Percentiles rank a stretch among this genome's conserved stretches.
These are phyloP conservation scores for Ceratobasidium sp. DNA, from an alignment of 1,284 basidiomycete species.

Conservation along the genomic window DNA sequence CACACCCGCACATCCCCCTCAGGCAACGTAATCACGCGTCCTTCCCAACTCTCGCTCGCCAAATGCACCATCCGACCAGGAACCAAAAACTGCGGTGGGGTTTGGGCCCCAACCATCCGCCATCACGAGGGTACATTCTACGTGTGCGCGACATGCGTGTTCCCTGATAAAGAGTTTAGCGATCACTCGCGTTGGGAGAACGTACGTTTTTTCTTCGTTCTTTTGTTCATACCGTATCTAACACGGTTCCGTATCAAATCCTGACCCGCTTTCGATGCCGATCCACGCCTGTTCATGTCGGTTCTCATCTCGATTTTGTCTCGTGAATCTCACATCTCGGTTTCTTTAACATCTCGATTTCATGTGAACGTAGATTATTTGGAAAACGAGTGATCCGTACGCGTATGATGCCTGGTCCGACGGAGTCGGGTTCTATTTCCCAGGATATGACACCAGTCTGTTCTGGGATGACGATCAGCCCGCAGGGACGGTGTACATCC, in stretches of 20 bases:
- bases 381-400: slow-evolving; percentile 34
- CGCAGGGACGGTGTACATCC: slow-evolving; percentile 31
- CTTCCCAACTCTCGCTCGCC: slow-evolving; percentile 20
- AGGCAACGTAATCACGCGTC: slow-evolving; percentile 38
- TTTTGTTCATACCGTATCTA: neutral
- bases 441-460: slow-evolving; percentile 39
- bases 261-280: neutral
- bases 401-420: slow-evolving; percentile 37
- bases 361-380: slow-evolving; percentile 9
- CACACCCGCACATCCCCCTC: neutral
- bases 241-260: neutral
- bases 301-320: neutral
- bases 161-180: slow-evolving; percentile 18
- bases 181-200: slow-evolving; percentile 36
- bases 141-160: slow-evolving; percentile 36
- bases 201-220: neutral
- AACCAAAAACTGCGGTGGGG: slow-evolving; percentile 35
- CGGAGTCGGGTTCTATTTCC: slow-evolving; percentile 35
- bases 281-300: neutral
- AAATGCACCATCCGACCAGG: slow-evolving; percentile 33
- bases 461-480: slow-evolving; percentile 36
- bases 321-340: neutral
- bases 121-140: slow-evolving; percentile 37
- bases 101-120: slow-evolving; percentile 41
- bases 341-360: no score